Evolutionary conservation across 305 asterid species (phyloP).

Genomic region (Solanum chacoense): DNA sequence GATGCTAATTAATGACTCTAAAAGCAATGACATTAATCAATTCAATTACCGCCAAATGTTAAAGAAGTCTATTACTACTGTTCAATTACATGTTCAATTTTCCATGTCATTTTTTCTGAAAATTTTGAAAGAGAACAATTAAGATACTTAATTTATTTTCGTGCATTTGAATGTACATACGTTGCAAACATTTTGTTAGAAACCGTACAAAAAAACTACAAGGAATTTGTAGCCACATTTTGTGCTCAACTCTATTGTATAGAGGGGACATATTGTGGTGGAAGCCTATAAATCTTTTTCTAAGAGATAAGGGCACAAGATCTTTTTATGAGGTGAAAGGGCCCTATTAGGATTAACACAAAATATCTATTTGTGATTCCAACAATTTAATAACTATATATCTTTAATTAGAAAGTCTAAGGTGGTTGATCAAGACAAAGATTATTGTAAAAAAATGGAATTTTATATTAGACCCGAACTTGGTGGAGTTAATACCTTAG

Average conservation of each 20-base stretch:
- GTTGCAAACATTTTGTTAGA: not conserved
- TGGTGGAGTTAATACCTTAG: not conserved
- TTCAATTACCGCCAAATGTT: too few species aligned
- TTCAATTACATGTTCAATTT: too few species aligned
- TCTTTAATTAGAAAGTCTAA: not conserved
- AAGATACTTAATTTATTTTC: not conserved
- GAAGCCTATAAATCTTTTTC: not conserved
- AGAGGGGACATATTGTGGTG: not conserved
- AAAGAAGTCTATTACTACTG: not conserved
- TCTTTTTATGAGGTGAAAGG: not conserved
- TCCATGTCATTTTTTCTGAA: not conserved
- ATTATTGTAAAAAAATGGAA: not conserved
- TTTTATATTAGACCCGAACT: not conserved
- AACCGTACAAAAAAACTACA: not conserved
- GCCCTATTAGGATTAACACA: not conserved
- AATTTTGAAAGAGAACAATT: not conserved
- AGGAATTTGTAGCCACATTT: not conserved
- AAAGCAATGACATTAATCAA: not conserved
- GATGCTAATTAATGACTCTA: not conserved
- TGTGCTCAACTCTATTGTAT: not conserved
- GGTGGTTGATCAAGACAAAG: not conserved
- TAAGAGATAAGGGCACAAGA: not conserved
- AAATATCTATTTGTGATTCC: not conserved
- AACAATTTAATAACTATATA: not conserved
- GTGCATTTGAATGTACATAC: not conserved